Conservation (phyloP, 148 eudicot species). For the Pharnaceum exiguum region DNA sequence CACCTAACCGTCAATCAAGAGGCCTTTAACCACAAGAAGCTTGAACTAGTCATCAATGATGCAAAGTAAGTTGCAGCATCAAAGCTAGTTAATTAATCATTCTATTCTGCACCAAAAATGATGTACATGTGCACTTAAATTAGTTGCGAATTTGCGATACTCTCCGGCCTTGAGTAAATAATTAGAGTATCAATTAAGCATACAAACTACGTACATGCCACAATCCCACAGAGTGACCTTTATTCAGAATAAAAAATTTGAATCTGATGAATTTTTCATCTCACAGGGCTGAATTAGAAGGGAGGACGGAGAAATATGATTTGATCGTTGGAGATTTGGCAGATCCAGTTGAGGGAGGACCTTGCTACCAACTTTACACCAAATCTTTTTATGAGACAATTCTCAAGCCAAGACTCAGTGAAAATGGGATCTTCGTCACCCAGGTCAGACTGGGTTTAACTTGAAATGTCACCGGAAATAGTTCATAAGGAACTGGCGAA, state of each 20-base stretch:
- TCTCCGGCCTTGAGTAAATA: too few relatives aligned
- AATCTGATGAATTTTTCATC: too few relatives aligned
- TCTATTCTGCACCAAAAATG: too few relatives aligned
- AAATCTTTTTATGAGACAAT: slow-evolving; percentile 61
- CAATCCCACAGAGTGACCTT: too few relatives aligned
- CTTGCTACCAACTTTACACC: slow-evolving; percentile 81
- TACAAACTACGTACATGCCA: too few relatives aligned
- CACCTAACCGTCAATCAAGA: slow-evolving; percentile 55
- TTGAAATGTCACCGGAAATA: not conserved
- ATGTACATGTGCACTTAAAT: too few relatives aligned
- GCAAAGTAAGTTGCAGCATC: slow-evolving; percentile 42
- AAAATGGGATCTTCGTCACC: slow-evolving; percentile 68
- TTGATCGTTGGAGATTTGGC: slow-evolving; percentile 82
- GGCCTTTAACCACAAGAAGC: slow-evolving; percentile 51
- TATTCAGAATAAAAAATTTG: too few relatives aligned
- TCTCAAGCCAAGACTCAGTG: slow-evolving; percentile 65
- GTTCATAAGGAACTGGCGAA: too few relatives aligned
- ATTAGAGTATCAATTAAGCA: too few relatives aligned
- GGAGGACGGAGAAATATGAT: slow-evolving; percentile 57
- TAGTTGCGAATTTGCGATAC: too few relatives aligned
- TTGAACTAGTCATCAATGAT: slow-evolving; percentile 67
- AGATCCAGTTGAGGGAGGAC: slow-evolving; percentile 87
- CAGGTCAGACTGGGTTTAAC: slow-evolving; percentile 33
- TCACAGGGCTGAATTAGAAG: slow-evolving; percentile 60
- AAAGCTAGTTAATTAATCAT: not conserved